A percentile compares a stretch with the other conserved stretches of the same genome.
Conservation (phyloP, 148 eudicot genomes). For the Polygonum maritimum region DNA sequence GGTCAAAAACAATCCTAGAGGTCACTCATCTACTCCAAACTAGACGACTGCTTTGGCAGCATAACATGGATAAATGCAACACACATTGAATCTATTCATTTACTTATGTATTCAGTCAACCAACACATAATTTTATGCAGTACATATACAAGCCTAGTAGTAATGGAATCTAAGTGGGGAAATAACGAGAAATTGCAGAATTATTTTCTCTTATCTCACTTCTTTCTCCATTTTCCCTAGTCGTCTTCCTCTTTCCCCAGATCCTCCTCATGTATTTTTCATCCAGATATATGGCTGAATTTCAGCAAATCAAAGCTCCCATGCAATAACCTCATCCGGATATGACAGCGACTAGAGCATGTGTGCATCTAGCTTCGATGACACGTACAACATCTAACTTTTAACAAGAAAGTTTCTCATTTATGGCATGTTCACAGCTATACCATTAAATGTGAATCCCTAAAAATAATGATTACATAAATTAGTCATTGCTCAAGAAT, state of each 20-base stretch:
- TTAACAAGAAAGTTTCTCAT: background rate
- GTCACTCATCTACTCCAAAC: background rate
- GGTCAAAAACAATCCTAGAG: background rate
- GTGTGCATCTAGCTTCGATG: too few relatives aligned
- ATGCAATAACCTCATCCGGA: background rate
- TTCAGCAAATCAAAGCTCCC: background rate
- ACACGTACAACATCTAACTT: too few relatives aligned
- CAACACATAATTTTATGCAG: too few relatives aligned
- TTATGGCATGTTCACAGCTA: background rate
- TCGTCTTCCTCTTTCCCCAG: background rate
- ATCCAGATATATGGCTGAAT: background rate
- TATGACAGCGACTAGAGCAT: background rate
- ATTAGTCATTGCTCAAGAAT: background rate
- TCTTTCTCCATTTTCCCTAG: background rate
- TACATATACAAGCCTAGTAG: too few relatives aligned
- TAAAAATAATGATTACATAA: background rate
- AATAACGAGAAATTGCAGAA: background rate
- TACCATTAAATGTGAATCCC: background rate
- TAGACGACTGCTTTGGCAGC: background rate
- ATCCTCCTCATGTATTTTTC: background rate
- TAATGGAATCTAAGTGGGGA: background rate
- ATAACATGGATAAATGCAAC: background rate
- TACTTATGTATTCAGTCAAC: background rate
- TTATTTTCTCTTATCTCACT: background rate
- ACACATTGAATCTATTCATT: background rate